These are phyloP conservation scores for Annulohypoxylon nitens DNA, from an alignment of 495 filamentous ascomycete genomes.

Conservation along the genomic window DNA sequence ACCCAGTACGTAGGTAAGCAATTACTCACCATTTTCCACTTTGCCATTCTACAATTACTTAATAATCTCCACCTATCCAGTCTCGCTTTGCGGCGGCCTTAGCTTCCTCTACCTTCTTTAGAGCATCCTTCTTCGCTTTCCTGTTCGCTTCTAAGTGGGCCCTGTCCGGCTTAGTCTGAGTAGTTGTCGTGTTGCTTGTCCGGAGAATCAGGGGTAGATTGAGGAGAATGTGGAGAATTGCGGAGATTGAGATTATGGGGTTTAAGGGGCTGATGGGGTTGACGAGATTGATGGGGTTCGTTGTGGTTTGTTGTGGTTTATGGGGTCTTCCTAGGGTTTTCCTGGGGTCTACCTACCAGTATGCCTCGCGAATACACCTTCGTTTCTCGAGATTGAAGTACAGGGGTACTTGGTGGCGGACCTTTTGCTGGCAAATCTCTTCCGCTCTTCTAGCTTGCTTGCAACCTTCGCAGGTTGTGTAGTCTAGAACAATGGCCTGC, in stretches of 20 bases:
- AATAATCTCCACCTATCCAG: not conserved
- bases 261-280: not conserved
- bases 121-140: not conserved
- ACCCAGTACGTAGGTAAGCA: not conserved
- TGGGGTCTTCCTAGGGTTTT: no score
- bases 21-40: not conserved
- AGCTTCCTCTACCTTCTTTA: not conserved
- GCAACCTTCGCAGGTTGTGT: slow-evolving; percentile 24
- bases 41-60: not conserved
- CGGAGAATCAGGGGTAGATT: not conserved
- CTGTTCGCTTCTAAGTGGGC: slow-evolving; percentile 8
- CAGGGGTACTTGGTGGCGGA: slow-evolving; percentile 29
- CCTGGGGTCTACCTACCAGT: slow-evolving; percentile 29
- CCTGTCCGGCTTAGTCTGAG: not conserved
- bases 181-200: not conserved
- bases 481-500: not conserved
- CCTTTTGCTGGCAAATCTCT: slow-evolving; percentile 34
- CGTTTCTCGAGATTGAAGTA: slow-evolving; percentile 16
- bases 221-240: not conserved
- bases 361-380: slow-evolving; percentile 19
- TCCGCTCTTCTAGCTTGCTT: slow-evolving; percentile 27
- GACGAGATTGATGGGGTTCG: no score
- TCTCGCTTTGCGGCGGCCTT: not conserved
- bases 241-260: not conserved
- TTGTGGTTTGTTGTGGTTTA: no score